Conservation (phyloP, 306 rosid species). For the Medicago arabica region DNA sequence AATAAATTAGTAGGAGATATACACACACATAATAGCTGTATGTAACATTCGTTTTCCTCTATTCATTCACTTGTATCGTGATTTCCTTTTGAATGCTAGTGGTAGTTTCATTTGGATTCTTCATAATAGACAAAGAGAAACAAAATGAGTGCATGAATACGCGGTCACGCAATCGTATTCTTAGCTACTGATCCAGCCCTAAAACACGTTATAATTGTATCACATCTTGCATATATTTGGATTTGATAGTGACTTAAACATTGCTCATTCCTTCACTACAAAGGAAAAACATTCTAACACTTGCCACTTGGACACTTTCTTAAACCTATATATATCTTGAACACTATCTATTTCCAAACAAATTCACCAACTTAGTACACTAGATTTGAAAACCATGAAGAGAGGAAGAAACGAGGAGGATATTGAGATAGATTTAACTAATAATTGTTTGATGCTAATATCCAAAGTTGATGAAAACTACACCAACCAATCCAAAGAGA, state of each 20-base stretch:
- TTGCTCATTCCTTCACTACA: slow-evolving; percentile 1
- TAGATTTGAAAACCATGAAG: slow-evolving; percentile 46
- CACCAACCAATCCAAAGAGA: too few species aligned
- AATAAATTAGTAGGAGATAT: too few species aligned
- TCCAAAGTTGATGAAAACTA: too few species aligned
- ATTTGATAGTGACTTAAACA: neutral
- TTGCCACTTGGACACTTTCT: neutral
- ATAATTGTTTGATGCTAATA: too few species aligned
- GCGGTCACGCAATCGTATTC: neutral
- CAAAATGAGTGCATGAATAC: neutral
- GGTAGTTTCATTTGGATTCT: neutral
- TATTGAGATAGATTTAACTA: slow-evolving; percentile 6
- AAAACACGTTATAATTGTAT: neutral
- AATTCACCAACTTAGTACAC: neutral
- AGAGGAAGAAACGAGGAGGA: slow-evolving; percentile 40
- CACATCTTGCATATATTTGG: neutral
- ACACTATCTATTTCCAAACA: neutral
- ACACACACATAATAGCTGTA: too few species aligned
- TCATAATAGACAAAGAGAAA: neutral
- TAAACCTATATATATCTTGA: neutral
- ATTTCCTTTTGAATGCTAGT: too few species aligned
- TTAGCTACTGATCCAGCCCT: neutral
- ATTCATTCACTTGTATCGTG: neutral
- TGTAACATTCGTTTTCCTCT: too few species aligned
- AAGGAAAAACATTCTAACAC: neutral